phyloP scores from a whole-genome alignment of 164 flowering plant genomes.

The Vitis riparia region DNA sequence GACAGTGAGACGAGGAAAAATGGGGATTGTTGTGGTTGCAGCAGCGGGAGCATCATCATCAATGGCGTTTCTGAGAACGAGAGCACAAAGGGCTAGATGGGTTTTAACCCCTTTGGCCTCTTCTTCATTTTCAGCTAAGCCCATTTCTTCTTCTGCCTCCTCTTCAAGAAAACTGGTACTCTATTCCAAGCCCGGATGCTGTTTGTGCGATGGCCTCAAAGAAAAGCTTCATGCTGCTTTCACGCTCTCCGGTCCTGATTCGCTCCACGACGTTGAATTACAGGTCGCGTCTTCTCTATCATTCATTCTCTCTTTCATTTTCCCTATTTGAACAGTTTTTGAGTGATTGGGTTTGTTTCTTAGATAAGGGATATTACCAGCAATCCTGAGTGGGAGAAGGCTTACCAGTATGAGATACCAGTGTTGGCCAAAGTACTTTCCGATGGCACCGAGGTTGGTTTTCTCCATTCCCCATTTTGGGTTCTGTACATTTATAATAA shows the following conservation, averaged over 20 bases:
- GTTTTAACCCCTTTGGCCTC: conserved; percentile 21
- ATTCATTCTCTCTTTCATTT: background rate
- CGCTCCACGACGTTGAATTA: conserved; percentile 68
- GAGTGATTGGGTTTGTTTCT: conserved; percentile 10
- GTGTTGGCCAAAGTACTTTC: conserved; percentile 77
- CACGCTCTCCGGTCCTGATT: conserved; percentile 54
- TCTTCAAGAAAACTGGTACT: conserved; percentile 53
- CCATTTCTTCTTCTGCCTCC: conserved; percentile 21
- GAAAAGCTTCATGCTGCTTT: conserved; percentile 86
- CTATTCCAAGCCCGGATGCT: conserved; percentile 93
- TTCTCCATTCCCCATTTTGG: conserved; percentile 10
- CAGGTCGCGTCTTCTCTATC: conserved; percentile 37
- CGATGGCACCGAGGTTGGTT: conserved; percentile 86
- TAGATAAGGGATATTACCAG: conserved; percentile 81
- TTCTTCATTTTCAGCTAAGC: conserved; percentile 14
- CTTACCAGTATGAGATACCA: conserved; percentile 92
- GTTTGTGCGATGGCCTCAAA: conserved; percentile 97
- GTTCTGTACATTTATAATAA: background rate
- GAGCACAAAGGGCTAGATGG: conserved; percentile 21
- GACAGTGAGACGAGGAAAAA: background rate
- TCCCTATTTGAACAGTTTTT: background rate
- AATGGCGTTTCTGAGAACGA: conserved; percentile 7
- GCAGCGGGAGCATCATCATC: conserved; percentile 24
- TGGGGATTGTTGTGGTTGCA: conserved; percentile 17
- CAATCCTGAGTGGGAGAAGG: conserved; percentile 84